Conservation (phyloP, 1,139 yeast species). For the Hansenula sp. region DNA sequence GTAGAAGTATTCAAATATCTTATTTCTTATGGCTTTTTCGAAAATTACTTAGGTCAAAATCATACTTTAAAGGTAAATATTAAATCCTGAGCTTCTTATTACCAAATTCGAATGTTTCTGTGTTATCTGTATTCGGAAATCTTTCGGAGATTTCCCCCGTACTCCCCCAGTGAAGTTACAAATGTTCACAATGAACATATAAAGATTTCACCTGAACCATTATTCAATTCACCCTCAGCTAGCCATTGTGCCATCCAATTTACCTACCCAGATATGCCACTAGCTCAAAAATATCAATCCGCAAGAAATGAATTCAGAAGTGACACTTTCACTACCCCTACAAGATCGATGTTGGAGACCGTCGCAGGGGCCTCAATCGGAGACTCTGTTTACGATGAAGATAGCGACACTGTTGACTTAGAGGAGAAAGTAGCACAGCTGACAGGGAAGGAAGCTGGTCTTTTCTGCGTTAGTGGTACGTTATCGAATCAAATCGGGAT, state of each 20-base stretch:
- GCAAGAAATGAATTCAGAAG: conserved; percentile 62
- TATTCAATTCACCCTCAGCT: no score
- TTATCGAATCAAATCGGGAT: conserved; percentile 75
- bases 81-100: no score
- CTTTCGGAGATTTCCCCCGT: no score
- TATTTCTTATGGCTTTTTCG: no score
- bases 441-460: conserved; percentile 68
- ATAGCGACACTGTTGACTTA: conserved; percentile 52
- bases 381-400: conserved; percentile 85
- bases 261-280: neutral
- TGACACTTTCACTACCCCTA: conserved; percentile 93
- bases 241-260: no score
- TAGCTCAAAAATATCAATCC: conserved; percentile 18
- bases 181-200: no score
- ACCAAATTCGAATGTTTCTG: no score
- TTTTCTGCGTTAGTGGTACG: conserved; percentile 76
- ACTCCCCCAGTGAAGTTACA: no score
- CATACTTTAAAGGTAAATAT: no score
- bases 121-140: neutral
- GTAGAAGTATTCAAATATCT: no score
- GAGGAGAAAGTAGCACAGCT: conserved; percentile 56
- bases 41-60: no score
- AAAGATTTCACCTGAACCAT: no score
- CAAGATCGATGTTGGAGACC: conserved; percentile 65
- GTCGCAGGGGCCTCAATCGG: conserved; percentile 62